phyloP scores from a whole-genome alignment of 345 rosid species.

The Erodium maritimum region DNA sequence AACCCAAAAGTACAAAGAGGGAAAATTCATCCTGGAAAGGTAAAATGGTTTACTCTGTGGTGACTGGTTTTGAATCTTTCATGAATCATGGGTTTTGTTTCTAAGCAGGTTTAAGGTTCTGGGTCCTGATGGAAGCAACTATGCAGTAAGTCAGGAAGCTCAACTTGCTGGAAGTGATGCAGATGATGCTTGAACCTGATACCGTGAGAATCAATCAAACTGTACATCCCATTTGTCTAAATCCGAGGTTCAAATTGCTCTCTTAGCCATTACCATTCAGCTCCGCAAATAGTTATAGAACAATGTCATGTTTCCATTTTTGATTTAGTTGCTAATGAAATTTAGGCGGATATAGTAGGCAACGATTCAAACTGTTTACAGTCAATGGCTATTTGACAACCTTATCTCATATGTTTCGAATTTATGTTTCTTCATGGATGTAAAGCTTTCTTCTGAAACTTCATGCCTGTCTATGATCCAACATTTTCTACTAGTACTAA shows the following conservation, averaged over 20 bases:
- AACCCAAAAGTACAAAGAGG: constrained; percentile 67
- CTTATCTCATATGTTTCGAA: too few relatives aligned
- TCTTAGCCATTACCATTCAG: too few relatives aligned
- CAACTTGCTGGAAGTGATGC: constrained; percentile 37
- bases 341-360: background rate
- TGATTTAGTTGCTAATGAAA: background rate
- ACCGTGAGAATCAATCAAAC: background rate
- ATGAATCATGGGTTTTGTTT: constrained; percentile 5
- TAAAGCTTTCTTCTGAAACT: too few relatives aligned
- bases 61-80: constrained; percentile 4
- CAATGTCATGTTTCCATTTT: background rate
- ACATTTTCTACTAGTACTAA: too few relatives aligned
- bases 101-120: constrained; percentile 53
- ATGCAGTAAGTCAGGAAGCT: constrained; percentile 27
- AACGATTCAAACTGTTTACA: too few relatives aligned
- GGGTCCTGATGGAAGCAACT: constrained; percentile 47
- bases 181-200: constrained; percentile 21
- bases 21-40: constrained; percentile 72
- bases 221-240: background rate
- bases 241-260: too few relatives aligned
- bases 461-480: too few relatives aligned
- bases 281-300: background rate
- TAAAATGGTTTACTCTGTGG: constrained; percentile 4
- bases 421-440: too few relatives aligned
- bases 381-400: too few relatives aligned